Evolutionary conservation across 495 filamentous ascomycete species (phyloP), one percentile per base, ranked within the genome.

Genomic region (Penicillium roqueforti): DNA sequence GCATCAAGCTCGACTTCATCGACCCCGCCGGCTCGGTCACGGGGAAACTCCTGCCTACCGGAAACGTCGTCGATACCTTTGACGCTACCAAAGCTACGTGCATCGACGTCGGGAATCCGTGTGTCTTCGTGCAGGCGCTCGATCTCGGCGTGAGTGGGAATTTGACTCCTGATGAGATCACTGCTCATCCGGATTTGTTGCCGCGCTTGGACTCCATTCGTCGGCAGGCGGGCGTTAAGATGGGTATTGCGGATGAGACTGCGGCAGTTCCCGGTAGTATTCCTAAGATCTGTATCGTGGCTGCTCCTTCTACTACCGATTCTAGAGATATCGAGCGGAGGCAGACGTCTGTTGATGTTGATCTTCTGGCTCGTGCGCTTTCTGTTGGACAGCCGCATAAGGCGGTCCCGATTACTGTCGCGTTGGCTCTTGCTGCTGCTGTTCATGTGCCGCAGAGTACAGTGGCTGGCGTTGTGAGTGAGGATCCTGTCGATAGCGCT

Each of bases 1-100:
- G 68, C 11, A 77, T 90, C 25, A 66, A 76, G 16, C 72, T 89
- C 9, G 77, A 81, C 44, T 91, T 90, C 56, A 52, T 86, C 13
- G 67, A 84, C 25, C 87, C 87, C 0, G 85, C 80, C 0, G 87
- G 87, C 0, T 81, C 84, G 3, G 84, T 80, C 58, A 90, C 87
- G 1, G 86, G 86, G 2, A 75, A 75, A 36, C 58, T 84, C 25
- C 61, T 90, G 18, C 87, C 87, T 3, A 89, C 87, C 0, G 83
- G 84, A 0, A 77, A 77, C 32, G 65, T 67, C 1, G 62, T 76
- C 6, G 83, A 91, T 55, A 60, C 31, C 0, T 70, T 89, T 28
- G 66, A 74, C 6, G 77, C 80, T 2, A 65, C 82, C 0, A 60
- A 70, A n/a, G 82, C 78, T 2, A 81, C 71, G 8, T 77, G 75